These are phyloP conservation scores for Auriscalpium orientale DNA, from an alignment of 768 basidiomycete species.

Conservation along the genomic window DNA sequence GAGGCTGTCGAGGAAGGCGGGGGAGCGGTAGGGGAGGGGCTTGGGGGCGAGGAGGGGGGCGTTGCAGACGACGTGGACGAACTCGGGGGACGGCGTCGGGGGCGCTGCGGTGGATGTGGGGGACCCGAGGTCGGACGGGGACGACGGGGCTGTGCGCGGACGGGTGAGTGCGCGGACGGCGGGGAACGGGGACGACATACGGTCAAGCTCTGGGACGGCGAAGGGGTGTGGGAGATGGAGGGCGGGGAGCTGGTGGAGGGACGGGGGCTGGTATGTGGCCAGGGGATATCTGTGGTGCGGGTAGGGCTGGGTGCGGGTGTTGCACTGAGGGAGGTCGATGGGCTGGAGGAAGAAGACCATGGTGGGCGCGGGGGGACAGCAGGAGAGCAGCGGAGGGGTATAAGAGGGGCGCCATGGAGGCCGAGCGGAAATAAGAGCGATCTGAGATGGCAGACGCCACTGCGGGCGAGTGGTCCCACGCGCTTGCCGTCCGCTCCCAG, in stretches of 20 bases:
- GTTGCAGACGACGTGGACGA: constrained; percentile 50
- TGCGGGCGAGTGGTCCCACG: no score
- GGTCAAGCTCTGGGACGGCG: constrained; percentile 17
- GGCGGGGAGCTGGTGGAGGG: neutral
- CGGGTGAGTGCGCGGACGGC: neutral
- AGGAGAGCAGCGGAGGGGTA: constrained; percentile 7
- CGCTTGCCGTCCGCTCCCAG: no score
- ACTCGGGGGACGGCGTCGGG: constrained; percentile 21
- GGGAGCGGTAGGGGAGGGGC: constrained; percentile 63
- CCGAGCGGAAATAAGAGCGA: neutral
- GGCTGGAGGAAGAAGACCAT: constrained; percentile 18
- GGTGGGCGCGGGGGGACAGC: constrained; percentile 9
- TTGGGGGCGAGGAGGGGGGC: constrained; percentile 63
- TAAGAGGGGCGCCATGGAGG: constrained; percentile 13
- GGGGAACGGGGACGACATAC: constrained; percentile 16
- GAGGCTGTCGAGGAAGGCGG: constrained; percentile 61
- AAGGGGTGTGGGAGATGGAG: constrained; percentile 1
- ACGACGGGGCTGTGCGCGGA: constrained; percentile 30
- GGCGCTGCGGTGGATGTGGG: constrained; percentile 20
- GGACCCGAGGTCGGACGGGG: constrained; percentile 31
- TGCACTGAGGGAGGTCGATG: constrained; percentile 16
- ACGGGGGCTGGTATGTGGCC: constrained; percentile 1
- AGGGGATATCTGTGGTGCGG: constrained; percentile 9
- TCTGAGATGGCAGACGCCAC: neutral
- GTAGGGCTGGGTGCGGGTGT: constrained; percentile 12